Evolutionary conservation across 768 basidiomycete species (phyloP).

Genomic region (Hypholoma sublateritium): DNA sequence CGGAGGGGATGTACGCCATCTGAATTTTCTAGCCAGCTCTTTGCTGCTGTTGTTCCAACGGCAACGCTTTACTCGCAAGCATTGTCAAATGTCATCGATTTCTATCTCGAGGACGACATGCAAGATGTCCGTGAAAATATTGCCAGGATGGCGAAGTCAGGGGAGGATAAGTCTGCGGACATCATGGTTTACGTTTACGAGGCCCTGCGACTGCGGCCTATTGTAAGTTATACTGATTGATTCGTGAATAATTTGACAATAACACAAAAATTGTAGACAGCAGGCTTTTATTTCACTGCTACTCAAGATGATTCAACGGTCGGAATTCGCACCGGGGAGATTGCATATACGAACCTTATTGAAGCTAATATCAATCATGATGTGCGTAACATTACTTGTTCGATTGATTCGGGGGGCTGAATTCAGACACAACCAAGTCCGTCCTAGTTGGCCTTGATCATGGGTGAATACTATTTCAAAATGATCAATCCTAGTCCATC

Average conservation of each 20-base stretch:
- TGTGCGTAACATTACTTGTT: slow-evolving; percentile 23
- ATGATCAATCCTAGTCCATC: no score
- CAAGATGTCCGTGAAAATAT: slow-evolving; percentile 38
- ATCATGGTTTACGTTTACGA: slow-evolving; percentile 45
- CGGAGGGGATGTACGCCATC: slow-evolving; percentile 17
- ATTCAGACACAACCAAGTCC: slow-evolving; percentile 13
- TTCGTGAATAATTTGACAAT: slow-evolving; percentile 2
- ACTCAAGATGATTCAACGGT: slow-evolving; percentile 25
- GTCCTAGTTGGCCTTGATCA: slow-evolving; percentile 22
- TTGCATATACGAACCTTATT: slow-evolving; percentile 33
- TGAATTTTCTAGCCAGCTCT: slow-evolving; percentile 47
- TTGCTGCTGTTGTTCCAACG: slow-evolving; percentile 56
- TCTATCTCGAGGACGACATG: slow-evolving; percentile 48
- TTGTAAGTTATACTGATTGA: slow-evolving; percentile 21
- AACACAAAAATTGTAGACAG: slow-evolving; percentile 24
- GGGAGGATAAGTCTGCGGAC: slow-evolving; percentile 23
- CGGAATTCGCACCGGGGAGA: slow-evolving; percentile 28
- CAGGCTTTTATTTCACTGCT: slow-evolving; percentile 40
- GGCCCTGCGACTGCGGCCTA: slow-evolving; percentile 40
- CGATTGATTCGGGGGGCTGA: no score
- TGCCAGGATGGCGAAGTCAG: slow-evolving; percentile 30
- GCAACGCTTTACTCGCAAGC: slow-evolving; percentile 55
- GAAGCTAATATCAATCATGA: slow-evolving; percentile 42
- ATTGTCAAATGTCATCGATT: slow-evolving; percentile 57
- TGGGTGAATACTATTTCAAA: slow-evolving; percentile 4